Evolutionary conservation across 495 filamentous ascomycete genomes (phyloP).

Genomic region (Elasticomyces elasticus): DNA sequence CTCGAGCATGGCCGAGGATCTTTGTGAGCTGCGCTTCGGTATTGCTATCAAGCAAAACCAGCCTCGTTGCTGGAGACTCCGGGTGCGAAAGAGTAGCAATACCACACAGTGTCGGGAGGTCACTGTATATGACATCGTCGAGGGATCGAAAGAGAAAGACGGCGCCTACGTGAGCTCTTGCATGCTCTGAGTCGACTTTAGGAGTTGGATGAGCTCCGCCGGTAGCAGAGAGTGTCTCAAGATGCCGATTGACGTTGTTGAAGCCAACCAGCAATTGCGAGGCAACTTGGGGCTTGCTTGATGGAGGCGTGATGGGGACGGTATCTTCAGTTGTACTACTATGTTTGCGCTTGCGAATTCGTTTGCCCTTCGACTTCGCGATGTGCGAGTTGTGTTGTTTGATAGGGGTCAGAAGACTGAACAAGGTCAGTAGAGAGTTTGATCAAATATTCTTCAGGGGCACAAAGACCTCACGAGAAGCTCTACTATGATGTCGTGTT

Average conservation of each 20-base stretch:
- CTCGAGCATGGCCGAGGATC: constrained; percentile 44
- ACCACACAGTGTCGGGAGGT: constrained; percentile 49
- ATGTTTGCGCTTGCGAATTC: constrained; percentile 1
- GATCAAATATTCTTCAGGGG: constrained; percentile 44
- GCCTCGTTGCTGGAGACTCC: constrained; percentile 34
- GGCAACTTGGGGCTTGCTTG: neutral
- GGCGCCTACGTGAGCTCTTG: constrained; percentile 27
- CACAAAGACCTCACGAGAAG: constrained; percentile 37
- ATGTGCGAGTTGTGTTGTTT: constrained; percentile 2
- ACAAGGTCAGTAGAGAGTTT: neutral
- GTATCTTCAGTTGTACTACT: neutral
- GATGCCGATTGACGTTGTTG: constrained; percentile 43
- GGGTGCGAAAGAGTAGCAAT: constrained; percentile 39
- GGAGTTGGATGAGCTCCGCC: neutral
- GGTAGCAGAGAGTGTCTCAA: constrained; percentile 27
- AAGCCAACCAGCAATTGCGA: constrained; percentile 50
- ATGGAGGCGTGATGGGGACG: neutral
- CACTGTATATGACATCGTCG: constrained; percentile 33
- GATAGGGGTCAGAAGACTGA: constrained; percentile 13
- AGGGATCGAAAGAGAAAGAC: constrained; percentile 48
- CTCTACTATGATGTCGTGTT: constrained; percentile 7
- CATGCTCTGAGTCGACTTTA: neutral
- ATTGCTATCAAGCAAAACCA: constrained; percentile 46
- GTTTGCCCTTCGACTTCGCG: constrained; percentile 1
- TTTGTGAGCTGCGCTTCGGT: constrained; percentile 42